Base-by-base conservation (phyloP, 345 rosid species). In the Draba incana region DNA sequence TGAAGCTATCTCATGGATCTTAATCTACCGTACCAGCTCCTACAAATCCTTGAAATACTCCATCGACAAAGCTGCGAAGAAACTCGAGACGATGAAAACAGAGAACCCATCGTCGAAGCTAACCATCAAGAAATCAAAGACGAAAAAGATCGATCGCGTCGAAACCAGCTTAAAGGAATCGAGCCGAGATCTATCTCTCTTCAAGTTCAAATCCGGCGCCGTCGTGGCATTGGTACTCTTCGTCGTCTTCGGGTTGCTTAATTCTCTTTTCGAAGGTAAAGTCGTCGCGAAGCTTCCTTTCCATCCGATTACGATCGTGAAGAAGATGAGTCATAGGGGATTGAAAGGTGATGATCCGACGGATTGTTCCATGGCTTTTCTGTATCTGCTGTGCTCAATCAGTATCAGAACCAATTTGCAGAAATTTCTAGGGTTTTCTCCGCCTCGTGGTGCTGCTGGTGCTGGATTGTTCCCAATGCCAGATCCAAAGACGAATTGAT, bases 121-220 rank as follows among this genome's bases (percentile, higher is more conserved):
- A 76, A 49, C 72, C 47, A 67, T 23, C 42, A 94, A 86, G 70
- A 92, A 92, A 56, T 88, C 98, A 48, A 90, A 90, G 69, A 83
- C 97, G 77, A 91, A 86, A 90, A 94, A 89, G 80, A 89, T 94
- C 42, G 98, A 94, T 77, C 97, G 99, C 68, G 95, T 94, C 38
- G 99, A 94, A 78, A 64, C 97, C 59, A 87, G 93, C 64, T 79
- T 94, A 53, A 94, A 91, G 62, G 99, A 94, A 60, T 87, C 99
- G 28, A 91, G 87, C 79, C 87, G 99, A 57, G 97, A 91, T 72
- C 84, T 94, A 6, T 94, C 99, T 5, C 86, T 94, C 42, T 94
- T 94, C 92, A 94, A 94, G 90, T 89, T 94, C 90, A 94, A 94
- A 79, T 94, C 99, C 53, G 99, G 99, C 20, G 98, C 96, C 38